These are phyloP conservation scores for Lodderomyces elongisporus DNA, from an alignment of 1,139 yeast genomes.

Conservation along the genomic window DNA sequence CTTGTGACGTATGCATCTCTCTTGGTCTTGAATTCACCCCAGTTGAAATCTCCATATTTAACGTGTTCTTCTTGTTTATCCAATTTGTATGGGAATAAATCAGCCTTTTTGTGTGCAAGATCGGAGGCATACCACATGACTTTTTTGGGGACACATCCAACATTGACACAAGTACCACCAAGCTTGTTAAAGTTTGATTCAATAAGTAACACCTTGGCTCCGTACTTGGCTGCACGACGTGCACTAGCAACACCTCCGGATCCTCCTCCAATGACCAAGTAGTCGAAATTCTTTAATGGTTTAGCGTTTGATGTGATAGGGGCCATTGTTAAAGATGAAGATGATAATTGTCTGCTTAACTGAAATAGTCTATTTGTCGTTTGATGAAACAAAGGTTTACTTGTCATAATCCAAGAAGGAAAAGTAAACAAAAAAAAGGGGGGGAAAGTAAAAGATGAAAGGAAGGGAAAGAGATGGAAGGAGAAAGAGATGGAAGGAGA, in stretches of 20 bases:
- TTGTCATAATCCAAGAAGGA: constrained; percentile 7
- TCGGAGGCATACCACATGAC: constrained; percentile 98
- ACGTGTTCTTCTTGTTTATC: constrained; percentile 39
- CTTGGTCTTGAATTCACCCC: constrained; percentile 75
- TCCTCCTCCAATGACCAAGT: constrained; percentile 98
- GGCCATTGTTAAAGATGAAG: constrained; percentile 38
- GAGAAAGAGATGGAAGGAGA: too few species aligned
- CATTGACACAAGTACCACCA: constrained; percentile 99
- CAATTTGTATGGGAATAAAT: constrained; percentile 81
- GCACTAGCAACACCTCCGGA: constrained; percentile 99
- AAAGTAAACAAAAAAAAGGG: too few species aligned
- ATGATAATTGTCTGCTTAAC: constrained; percentile 14
- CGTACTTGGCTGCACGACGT: constrained; percentile 91
- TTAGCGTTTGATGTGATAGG: constrained; percentile 26
- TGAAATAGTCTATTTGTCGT: constrained; percentile 20
- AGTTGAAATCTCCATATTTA: constrained; percentile 59
- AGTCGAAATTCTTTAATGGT: constrained; percentile 62
- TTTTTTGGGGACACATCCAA: constrained; percentile 98
- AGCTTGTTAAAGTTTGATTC: constrained; percentile 65
- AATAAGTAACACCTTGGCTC: constrained; percentile 78
- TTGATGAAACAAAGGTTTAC: constrained; percentile 7
- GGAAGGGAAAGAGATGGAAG: not conserved
- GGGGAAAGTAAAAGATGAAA: too few species aligned
- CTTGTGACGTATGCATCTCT: constrained; percentile 87
- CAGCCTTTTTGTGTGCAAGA: constrained; percentile 66